These are phyloP conservation scores for Boletus rubropictus DNA, from an alignment of 768 basidiomycete genomes.

Conservation along the genomic window DNA sequence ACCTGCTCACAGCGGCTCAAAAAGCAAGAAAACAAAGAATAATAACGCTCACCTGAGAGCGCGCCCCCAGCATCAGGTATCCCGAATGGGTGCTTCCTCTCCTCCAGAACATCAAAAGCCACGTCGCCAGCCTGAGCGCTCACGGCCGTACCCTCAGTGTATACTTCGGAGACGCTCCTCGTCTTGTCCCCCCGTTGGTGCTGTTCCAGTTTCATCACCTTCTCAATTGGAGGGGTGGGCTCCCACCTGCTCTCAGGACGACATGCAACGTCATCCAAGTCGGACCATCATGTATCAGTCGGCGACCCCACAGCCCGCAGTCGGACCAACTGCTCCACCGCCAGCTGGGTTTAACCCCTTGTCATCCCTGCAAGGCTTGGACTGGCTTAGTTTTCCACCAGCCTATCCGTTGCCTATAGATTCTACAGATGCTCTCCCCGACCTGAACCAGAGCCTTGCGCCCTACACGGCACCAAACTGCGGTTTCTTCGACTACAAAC, in stretches of 20 bases:
- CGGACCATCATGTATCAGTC: constrained; percentile 33
- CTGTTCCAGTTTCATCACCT: constrained; percentile 23
- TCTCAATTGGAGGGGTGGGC: constrained; percentile 14
- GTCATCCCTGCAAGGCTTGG: background rate
- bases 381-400: constrained; percentile 16
- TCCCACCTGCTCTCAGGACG: constrained; percentile 27
- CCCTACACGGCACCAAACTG: background rate
- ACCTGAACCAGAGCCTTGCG: constrained; percentile 2
- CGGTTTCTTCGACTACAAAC: constrained; percentile 8
- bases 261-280: constrained; percentile 33
- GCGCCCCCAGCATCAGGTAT: constrained; percentile 10
- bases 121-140: constrained; percentile 14
- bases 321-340: constrained; percentile 3
- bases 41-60: constrained; percentile 6
- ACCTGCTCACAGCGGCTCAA: constrained; percentile 23
- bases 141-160: constrained; percentile 21
- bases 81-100: background rate
- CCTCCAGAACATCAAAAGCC: constrained; percentile 1
- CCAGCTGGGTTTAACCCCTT: background rate
- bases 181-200: constrained; percentile 38
- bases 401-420: constrained; percentile 3
- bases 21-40: constrained; percentile 18
- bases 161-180: constrained; percentile 33
- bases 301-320: constrained; percentile 7
- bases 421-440: background rate